Percentiles rank a stretch among this genome's conserved stretches.
Conservation (phyloP, 1,139 yeast species). For the Meyerozyma athensensis region DNA sequence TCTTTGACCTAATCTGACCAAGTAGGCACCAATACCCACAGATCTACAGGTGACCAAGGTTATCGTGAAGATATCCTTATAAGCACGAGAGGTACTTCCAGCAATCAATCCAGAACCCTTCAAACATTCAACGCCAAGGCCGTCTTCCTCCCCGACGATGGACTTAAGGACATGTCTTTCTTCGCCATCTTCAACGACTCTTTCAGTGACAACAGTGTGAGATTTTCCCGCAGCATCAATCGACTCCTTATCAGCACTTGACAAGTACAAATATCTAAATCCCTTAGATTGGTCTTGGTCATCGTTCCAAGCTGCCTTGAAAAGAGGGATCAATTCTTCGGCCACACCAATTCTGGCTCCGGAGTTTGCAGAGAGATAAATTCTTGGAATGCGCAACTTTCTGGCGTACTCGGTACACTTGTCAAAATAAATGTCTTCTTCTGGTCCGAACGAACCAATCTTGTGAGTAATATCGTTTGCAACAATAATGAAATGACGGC, state of each 20-base stretch:
- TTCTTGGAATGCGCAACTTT: conserved; percentile 86
- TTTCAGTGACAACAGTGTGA: conserved; percentile 68
- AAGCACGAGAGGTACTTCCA: conserved; percentile 96
- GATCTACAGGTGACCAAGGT: conserved; percentile 97
- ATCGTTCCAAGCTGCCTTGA: conserved; percentile 91
- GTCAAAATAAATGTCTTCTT: conserved; percentile 86
- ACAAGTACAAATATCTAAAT: conserved; percentile 80
- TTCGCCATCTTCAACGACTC: conserved; percentile 79
- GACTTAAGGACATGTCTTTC: conserved; percentile 76
- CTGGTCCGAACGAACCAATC: conserved; percentile 99
- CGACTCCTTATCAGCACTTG: conserved; percentile 59
- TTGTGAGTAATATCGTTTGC: conserved; percentile 96
- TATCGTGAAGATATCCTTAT: conserved; percentile 93
- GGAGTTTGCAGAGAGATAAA: conserved; percentile 93
- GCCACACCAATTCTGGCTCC: conserved; percentile 99
- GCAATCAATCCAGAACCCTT: conserved; percentile 98
- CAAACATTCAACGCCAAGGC: conserved; percentile 96
- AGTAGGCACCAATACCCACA: conserved; percentile 98
- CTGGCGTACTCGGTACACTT: conserved; percentile 91
- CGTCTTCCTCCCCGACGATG: conserved; percentile 91
- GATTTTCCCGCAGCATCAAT: conserved; percentile 57
- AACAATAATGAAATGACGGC: conserved; percentile 86
- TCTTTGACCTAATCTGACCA: conserved; percentile 97
- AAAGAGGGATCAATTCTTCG: conserved; percentile 85
- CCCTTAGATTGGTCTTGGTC: conserved; percentile 75